Conservation (phyloP, 176 grass and related monocot genomes). For the Ensete ventricosum region DNA sequence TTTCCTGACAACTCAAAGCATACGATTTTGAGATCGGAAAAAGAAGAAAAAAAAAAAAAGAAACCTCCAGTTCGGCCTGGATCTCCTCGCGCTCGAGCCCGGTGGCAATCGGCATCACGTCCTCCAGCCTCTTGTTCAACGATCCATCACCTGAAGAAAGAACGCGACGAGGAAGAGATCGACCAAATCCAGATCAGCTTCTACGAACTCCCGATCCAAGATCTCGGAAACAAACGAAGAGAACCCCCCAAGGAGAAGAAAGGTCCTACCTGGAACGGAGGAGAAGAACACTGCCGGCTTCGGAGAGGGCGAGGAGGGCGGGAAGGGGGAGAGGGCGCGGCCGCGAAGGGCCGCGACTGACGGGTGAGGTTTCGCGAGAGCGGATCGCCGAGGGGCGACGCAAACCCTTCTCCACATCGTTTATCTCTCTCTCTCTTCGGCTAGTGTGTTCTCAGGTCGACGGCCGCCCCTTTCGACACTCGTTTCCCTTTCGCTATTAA, state of each 20-base stretch:
- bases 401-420: constrained; percentile 2
- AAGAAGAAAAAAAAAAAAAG: neutral
- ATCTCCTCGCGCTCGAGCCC: constrained; percentile 21
- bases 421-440: neutral
- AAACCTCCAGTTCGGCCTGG: constrained; percentile 16
- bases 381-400: constrained; percentile 2
- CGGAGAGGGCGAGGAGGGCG: neutral
- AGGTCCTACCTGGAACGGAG: neutral
- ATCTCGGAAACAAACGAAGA: neutral
- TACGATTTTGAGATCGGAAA: neutral
- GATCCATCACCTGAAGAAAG: constrained; percentile 10
- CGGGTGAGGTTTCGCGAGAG: neutral
- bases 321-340: neutral
- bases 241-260: neutral
- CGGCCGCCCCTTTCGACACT: neutral
- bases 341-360: neutral
- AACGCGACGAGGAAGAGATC: neutral
- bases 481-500: too few species aligned
- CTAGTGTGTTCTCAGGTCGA: constrained; percentile 2
- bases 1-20: too few species aligned
- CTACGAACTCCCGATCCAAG: too few species aligned
- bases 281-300: neutral
- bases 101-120: constrained; percentile 21
- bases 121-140: constrained; percentile 22
- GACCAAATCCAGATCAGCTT: neutral